These are phyloP conservation scores for Kodamaea neixiangensis DNA, from an alignment of 805 yeast species.

Conservation along the genomic window DNA sequence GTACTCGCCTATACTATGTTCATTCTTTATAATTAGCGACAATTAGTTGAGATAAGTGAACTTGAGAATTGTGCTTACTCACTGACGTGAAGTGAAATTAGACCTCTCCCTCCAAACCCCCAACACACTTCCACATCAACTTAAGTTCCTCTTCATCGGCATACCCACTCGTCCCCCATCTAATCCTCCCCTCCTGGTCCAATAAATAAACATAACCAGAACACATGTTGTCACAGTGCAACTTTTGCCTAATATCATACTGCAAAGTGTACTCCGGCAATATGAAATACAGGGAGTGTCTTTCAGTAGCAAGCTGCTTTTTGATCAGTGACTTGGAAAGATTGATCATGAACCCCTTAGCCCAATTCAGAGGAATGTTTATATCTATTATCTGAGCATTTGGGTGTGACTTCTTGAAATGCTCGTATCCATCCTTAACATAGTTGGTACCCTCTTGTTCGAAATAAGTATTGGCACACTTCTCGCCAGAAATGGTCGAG, in stretches of 20 bases:
- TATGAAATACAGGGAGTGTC: conserved; percentile 62
- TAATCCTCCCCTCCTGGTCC: conserved; percentile 69
- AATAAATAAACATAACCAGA: conserved; percentile 83
- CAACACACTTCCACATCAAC: conserved; percentile 65
- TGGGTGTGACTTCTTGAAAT: conserved; percentile 45
- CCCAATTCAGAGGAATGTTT: conserved; percentile 69
- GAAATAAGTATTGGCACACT: conserved; percentile 64
- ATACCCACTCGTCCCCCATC: conserved; percentile 92
- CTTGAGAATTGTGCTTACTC: too few relatives aligned
- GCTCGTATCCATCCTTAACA: conserved; percentile 29
- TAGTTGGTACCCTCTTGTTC: conserved; percentile 43
- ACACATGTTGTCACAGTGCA: conserved; percentile 71
- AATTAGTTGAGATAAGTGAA: too few relatives aligned
- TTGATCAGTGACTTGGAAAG: conserved; percentile 46
- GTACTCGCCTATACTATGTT: not conserved
- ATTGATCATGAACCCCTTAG: conserved; percentile 62
- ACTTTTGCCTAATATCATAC: conserved; percentile 54
- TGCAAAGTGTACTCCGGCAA: conserved; percentile 62
- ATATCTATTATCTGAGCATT: conserved; percentile 73
- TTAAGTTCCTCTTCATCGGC: conserved; percentile 67
- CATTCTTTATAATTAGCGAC: too few relatives aligned
- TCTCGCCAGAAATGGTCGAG: conserved; percentile 70
- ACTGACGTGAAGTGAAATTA: too few relatives aligned
- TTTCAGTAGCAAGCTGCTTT: conserved; percentile 45
- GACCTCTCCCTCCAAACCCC: conserved; percentile 55